phyloP scores from a whole-genome alignment of 306 rosid genomes.

The Acacia crassicarpa region DNA sequence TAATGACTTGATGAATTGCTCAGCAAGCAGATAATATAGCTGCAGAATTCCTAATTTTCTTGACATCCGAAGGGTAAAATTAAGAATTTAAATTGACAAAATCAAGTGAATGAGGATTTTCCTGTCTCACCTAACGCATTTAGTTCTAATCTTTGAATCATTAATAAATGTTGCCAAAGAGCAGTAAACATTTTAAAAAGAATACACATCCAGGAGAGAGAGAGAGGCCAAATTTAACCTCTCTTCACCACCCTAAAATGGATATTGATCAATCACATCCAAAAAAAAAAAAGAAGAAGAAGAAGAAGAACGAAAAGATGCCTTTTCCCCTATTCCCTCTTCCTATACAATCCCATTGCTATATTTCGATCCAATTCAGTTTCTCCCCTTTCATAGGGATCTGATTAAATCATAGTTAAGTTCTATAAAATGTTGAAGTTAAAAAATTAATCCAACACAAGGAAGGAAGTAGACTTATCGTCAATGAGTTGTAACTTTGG shows the following conservation, averaged over 20 bases:
- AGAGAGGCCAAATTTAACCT: neutral
- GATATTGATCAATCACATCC: conserved; percentile 4
- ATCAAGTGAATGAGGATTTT: conserved; percentile 43
- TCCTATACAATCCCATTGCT: conserved; percentile 36
- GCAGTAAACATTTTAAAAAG: conserved; percentile 14
- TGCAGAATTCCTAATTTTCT: neutral
- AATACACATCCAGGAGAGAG: conserved; percentile 9
- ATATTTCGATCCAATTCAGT: conserved; percentile 25
- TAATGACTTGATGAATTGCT: conserved; percentile 2
- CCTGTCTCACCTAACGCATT: conserved; percentile 36
- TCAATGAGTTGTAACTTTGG: conserved; percentile 62
- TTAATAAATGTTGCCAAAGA: conserved; percentile 26
- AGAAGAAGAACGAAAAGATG: conserved; percentile 11
- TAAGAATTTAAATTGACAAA: conserved; percentile 27
- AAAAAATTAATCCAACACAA: neutral
- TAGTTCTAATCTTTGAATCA: conserved; percentile 28
- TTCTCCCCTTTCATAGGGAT: neutral
- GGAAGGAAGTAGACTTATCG: neutral
- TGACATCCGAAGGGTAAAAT: neutral
- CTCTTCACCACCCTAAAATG: neutral
- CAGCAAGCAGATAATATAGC: neutral
- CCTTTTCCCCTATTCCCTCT: conserved; percentile 16
- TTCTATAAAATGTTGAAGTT: neutral
- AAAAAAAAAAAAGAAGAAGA: neutral
- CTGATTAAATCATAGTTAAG: conserved; percentile 24